Evolutionary conservation across 2,329 filamentous ascomycete genomes (phyloP).

Genomic region (Calonectria pseudoreteaudii): DNA sequence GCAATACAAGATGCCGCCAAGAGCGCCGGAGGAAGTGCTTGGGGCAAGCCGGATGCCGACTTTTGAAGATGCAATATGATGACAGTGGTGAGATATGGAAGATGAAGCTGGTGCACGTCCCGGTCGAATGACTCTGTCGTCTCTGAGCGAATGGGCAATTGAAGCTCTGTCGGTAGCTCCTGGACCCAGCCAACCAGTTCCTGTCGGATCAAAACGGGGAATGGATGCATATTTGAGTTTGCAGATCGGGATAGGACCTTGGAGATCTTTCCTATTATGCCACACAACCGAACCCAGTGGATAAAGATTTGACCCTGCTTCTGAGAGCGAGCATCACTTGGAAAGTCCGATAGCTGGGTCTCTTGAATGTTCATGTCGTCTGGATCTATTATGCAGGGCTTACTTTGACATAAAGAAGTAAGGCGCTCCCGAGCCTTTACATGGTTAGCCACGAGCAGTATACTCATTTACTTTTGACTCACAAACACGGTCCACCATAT

Average conservation of each 20-base stretch:
- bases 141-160: constrained; percentile 24
- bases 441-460: constrained; percentile 32
- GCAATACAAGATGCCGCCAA: constrained; percentile 37
- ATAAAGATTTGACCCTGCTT: constrained; percentile 54
- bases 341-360: constrained; percentile 53
- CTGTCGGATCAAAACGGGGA: constrained; percentile 29
- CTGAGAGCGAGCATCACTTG: constrained; percentile 45
- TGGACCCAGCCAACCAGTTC: constrained; percentile 35
- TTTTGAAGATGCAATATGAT: constrained; percentile 53
- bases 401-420: constrained; percentile 56
- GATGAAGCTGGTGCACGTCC: constrained; percentile 55
- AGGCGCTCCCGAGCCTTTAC: constrained; percentile 35
- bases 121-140: constrained; percentile 50
- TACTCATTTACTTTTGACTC: background rate
- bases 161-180: constrained; percentile 28
- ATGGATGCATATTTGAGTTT: background rate
- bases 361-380: constrained; percentile 54
- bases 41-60: constrained; percentile 50
- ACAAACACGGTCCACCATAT: constrained; percentile 39
- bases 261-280: constrained; percentile 53
- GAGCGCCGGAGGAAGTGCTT: constrained; percentile 33
- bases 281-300: constrained; percentile 55
- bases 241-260: constrained; percentile 47
- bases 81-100: constrained; percentile 56
- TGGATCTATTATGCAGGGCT: constrained; percentile 56